Evolutionary conservation across 2,329 filamentous ascomycete species (phyloP).

Genomic region (Simplicillium aogashimaense): DNA sequence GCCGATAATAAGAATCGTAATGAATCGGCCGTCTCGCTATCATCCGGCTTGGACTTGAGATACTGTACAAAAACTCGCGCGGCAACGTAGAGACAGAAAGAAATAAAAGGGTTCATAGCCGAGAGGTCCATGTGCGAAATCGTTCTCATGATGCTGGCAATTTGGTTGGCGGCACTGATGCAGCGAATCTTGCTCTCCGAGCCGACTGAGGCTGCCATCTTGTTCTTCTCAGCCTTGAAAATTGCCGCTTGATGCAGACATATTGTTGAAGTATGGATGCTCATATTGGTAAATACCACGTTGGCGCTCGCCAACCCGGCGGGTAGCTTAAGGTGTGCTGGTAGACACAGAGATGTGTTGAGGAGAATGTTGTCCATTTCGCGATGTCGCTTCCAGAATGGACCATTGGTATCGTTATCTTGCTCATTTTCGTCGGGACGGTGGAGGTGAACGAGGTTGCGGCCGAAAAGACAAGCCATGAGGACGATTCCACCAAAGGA

Average conservation of each 20-base stretch:
- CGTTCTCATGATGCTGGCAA: conserved; percentile 91
- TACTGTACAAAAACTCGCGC: conserved; percentile 94
- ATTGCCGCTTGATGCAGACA: conserved; percentile 98
- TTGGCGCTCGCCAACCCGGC: conserved; percentile 68
- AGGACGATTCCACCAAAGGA: conserved; percentile 72
- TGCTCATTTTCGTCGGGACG: conserved; percentile 72
- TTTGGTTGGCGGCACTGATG: conserved; percentile 86
- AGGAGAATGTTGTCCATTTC: conserved; percentile 82
- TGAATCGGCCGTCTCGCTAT: conserved; percentile 67
- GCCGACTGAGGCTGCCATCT: conserved; percentile 64
- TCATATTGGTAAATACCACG: conserved; percentile 91
- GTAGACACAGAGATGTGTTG: conserved; percentile 77
- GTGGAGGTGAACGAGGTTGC: conserved; percentile 85
- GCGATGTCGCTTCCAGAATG: conserved; percentile 92
- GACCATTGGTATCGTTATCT: conserved; percentile 80
- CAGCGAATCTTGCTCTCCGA: conserved; percentile 89
- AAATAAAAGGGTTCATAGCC: conserved; percentile 84
- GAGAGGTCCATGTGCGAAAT: conserved; percentile 83
- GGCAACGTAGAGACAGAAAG: conserved; percentile 93
- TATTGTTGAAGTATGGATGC: conserved; percentile 90
- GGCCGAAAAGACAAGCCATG: conserved; percentile 82
- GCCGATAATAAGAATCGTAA: conserved; percentile 84
- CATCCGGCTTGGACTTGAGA: conserved; percentile 84
- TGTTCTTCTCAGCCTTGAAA: conserved; percentile 89
- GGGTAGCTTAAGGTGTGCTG: conserved; percentile 70